Base-by-base conservation (phyloP, 257 asterid species). In the Solanum medicagineum region DNA sequence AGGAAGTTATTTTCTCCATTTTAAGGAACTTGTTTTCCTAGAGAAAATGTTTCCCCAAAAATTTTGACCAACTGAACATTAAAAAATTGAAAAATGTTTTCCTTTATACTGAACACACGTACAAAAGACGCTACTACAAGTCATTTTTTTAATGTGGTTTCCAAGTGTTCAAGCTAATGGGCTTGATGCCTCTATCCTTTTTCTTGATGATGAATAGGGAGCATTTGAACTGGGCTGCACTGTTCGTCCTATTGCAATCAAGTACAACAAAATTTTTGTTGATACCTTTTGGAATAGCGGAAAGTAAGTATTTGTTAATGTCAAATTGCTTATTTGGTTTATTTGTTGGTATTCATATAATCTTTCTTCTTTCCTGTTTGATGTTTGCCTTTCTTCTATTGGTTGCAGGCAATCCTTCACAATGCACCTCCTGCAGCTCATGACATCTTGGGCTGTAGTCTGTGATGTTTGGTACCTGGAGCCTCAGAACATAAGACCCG, bases 401-500 rank as follows among this genome's bases (percentile, higher is more conserved):
- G 45, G 77, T 86, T 86, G 90, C 93, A 95, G 98, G 88, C 98
- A 95, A 87, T 96, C 99, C 85, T 96, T 95, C 91, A 95, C 98
- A 73, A 94, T 74, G 71, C 99, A 97, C 88, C 89, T 97, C 89
- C 86, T 95, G 93, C 99, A 97, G 93, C 98, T 97, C 84, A 96
- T 96, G 99, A 94, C 98, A 81, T 95, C 98, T 13, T 95, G 98
- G 99, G 99, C 98, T 85, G 98, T 96, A 83, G 99, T 97, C 86
- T 97, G 99, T 86, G 98, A 97, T 87, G 99, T 97, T 81, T 97
- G 98, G 99, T 97, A 95, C 91, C 87, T 97, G 89, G 98, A 94
- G 88, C 98, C 99, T 88, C 98, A 97, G 88, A 95, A 90, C 89
- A 90, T 92, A 84, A 95, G 88, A 86, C 97, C 97, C 29, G 97